Base-by-base conservation (phyloP, 257 asterid species). In the Salvia splendens region DNA sequence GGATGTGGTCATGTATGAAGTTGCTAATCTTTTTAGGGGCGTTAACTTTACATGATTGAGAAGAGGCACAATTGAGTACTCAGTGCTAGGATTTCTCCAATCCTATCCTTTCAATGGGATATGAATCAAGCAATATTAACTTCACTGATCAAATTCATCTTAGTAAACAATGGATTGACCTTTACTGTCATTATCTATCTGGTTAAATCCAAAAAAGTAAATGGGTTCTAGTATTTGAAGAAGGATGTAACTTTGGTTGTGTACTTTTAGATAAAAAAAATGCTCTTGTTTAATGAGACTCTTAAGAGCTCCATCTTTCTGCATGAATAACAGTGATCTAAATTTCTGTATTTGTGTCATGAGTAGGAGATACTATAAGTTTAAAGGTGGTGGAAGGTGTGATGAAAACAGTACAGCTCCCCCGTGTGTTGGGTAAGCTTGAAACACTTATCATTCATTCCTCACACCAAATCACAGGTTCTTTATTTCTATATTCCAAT, bases 341-440 rank as follows among this genome's bases (percentile, higher is more conserved):
- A 67, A 24, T 52, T 16, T 42, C 40, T 24, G 2, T 8, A 30
- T 55, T 61, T 28, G 15, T 64, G 53, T 33, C 8, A 30, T 59
- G 60, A 68, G 73, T 52, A 91, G 97, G 95, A 85, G 97, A 79
- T 81, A 73, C 79, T 83, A 68, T 54, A 85, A 81, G 81, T 54
- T 41, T 40, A 86, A 61, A 81, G 87, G 96, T 12, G 77, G 86
- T 12, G 80, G 71, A 68, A 84, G 79, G 64, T 94, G 99, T 74
- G 77, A 84, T 8, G 63, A 46, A 36, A 89, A 84, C 81, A 89
- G 88, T 68, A 91, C 87, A 3, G 71, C 85, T 71, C 99, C 99
- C 49, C 99, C 99, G 42, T 94, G 99, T 73, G 92, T 80, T 2
- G 99, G 99, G 99, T 94, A 85, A 80, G 74, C 56, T 63, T 48